Evolutionary conservation across 169 alveolate genomes (phyloP).

Genomic region (Babesia gibsoni): DNA sequence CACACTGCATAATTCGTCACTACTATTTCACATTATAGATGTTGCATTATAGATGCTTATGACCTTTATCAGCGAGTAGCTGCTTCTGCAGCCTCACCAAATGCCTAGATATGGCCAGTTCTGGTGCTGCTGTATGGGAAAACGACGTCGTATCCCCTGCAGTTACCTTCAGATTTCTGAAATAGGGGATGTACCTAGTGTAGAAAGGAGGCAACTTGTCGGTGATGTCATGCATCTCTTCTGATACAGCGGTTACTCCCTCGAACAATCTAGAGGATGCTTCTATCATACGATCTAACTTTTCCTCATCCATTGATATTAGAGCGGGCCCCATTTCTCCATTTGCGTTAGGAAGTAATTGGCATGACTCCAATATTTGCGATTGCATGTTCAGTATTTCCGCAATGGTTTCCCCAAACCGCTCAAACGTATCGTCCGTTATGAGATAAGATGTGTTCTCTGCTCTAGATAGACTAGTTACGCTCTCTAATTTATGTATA

Average conservation of each 20-base stretch:
- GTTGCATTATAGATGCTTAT: too few species aligned
- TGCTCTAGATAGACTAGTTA: too few species aligned
- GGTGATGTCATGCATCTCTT: constrained; percentile 32
- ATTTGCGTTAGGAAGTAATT: neutral
- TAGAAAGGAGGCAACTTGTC: constrained; percentile 50
- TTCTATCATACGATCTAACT: constrained; percentile 29
- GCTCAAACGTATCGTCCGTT: constrained; percentile 4
- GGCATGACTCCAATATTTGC: constrained; percentile 14
- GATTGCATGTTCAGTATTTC: constrained; percentile 6
- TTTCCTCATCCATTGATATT: neutral
- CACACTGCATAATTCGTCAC: too few species aligned
- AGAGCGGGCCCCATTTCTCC: neutral
- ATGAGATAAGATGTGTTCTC: too few species aligned
- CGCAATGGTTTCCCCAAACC: constrained; percentile 18
- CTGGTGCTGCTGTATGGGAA: constrained; percentile 36
- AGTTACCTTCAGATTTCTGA: constrained; percentile 11
- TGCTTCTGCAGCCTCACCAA: constrained; percentile 34
- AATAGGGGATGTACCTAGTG: constrained; percentile 37
- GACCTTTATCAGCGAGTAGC: too few species aligned
- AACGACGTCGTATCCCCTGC: constrained; percentile 25
- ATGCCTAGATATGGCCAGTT: constrained; percentile 30
- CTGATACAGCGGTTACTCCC: constrained; percentile 25
- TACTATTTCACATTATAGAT: too few species aligned
- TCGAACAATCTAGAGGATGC: constrained; percentile 23
- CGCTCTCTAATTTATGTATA: too few species aligned